phyloP scores from a whole-genome alignment of 352 stramenopile genomes.

The Thalassiosira hispida region DNA sequence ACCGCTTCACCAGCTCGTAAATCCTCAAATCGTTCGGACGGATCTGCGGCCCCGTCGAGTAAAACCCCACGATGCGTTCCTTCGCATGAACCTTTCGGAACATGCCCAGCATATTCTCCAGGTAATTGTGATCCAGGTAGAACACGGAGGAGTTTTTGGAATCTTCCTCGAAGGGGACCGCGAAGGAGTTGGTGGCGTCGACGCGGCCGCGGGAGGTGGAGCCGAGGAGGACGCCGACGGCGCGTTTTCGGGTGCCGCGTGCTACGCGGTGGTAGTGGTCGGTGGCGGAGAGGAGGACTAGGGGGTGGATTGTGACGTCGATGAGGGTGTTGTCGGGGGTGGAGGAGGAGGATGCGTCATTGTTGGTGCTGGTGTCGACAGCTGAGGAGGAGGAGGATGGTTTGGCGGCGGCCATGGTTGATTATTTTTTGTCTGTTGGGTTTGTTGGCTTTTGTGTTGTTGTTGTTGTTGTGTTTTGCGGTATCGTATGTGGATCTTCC shows the following conservation, averaged over 20 bases:
- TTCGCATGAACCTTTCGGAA: conserved; percentile 90
- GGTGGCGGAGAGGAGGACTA: conserved; percentile 98
- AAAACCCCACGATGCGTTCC: conserved; percentile 98
- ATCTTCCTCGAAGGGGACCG: conserved; percentile 99
- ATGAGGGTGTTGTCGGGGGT: conserved; percentile 50
- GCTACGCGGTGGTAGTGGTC: conserved; percentile 99
- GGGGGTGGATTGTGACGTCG: conserved; percentile 95
- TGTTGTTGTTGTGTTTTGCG: background rate
- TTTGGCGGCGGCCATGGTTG: conserved; percentile 2
- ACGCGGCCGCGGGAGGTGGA: conserved; percentile 90
- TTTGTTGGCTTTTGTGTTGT: background rate
- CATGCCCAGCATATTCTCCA: conserved; percentile 94
- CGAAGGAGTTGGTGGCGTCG: conserved; percentile 87
- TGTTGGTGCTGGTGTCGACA: background rate
- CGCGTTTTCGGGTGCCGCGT: conserved; percentile 97
- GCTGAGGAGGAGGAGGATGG: background rate
- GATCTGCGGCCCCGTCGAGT: conserved; percentile 96
- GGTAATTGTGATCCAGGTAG: conserved; percentile 99
- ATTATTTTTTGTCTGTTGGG: background rate
- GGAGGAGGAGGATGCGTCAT: background rate
- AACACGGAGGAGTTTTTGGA: conserved; percentile 94
- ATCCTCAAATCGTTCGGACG: conserved; percentile 87
- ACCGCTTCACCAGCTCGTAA: conserved; percentile 93
- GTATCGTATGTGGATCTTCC: too few relatives aligned
- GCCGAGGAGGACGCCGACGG: conserved; percentile 96